Percentiles rank a stretch among this genome's conserved stretches.
Evolutionary conservation across 139 green algal genomes (phyloP).

Genomic region (Asterochloris erici): DNA sequence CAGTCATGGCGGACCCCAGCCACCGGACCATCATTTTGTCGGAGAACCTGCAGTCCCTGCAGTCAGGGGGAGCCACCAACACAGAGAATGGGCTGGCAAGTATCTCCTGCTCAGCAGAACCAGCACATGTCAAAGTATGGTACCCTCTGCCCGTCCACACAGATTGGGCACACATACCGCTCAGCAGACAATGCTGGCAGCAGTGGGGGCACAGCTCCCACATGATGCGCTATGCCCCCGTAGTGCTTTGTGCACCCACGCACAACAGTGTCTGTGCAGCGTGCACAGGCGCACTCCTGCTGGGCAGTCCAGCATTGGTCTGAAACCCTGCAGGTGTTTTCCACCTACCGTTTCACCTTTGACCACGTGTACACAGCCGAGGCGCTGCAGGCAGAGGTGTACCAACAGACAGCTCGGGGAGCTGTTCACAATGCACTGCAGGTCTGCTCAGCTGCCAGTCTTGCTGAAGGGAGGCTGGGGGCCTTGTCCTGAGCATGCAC

Average conservation of each 20-base stretch:
- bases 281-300: neutral
- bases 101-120: neutral
- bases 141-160: no score
- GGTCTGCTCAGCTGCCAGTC: constrained; percentile 23
- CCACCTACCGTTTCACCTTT: constrained; percentile 81
- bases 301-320: neutral
- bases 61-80: constrained; percentile 16
- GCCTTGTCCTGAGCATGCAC: neutral
- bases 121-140: no score
- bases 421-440: constrained; percentile 78
- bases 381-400: constrained; percentile 76
- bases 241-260: neutral
- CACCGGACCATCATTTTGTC: constrained; percentile 66
- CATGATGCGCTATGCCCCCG: neutral
- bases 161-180: no score
- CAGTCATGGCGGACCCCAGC: constrained; percentile 56
- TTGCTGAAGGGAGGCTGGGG: neutral
- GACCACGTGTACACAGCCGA: constrained; percentile 86
- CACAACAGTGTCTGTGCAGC: neutral
- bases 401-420: constrained; percentile 64
- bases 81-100: constrained; percentile 44
- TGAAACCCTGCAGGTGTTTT: constrained; percentile 30
- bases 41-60: constrained; percentile 67
- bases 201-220: no score
- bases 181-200: no score